Base-by-base conservation (phyloP, 1,139 yeast species). In the Debaryomyces udenii region DNA sequence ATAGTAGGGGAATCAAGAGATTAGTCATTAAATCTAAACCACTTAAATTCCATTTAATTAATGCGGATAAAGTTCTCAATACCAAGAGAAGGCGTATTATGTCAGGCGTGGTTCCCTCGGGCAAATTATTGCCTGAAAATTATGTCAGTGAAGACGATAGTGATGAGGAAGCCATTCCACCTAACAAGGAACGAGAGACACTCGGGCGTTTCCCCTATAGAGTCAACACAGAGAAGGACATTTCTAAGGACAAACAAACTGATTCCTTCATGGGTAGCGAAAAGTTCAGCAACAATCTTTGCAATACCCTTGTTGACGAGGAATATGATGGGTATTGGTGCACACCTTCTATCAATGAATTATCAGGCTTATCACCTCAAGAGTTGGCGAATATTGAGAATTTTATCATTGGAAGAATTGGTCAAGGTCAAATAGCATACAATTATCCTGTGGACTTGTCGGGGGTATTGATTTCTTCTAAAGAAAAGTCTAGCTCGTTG, bases 341-440 rank as follows among this genome's bases (percentile, higher is more conserved):
- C 44, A 74, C 83, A 1, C 97, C 97, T 1, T 63, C 86, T 0
- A 66, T 87, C 10, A 69, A 69, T 2, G 81, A 78, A 24, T 68
- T 90, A 5, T 57, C 74, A 1, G 51, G 64, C 7, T 57, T 80
- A 50, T 57, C 86, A 0, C 52, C 63, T 3, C 70, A 75, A 31
- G 79, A 84, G 45, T 71, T 90, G 14, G 50, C 79, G 0, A 67
- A 68, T 18, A 81, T 90, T 11, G 78, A 82, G 9, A 78, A 83
- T 49, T 85, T 90, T 52, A 78, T 85, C 7, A 76, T 86, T 48
- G 97, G 97, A 1, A 79, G 96, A 47, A 74, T 71, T 42, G 84
- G 85, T 0, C 78, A 63, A 56, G 97, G 96, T 23, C 89, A 85
- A 54, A 77, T 90, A 42, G 81, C 86, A 9, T 90, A 82, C 55